phyloP scores from a whole-genome alignment of 768 basidiomycete species.

The Amanita inopinata region DNA sequence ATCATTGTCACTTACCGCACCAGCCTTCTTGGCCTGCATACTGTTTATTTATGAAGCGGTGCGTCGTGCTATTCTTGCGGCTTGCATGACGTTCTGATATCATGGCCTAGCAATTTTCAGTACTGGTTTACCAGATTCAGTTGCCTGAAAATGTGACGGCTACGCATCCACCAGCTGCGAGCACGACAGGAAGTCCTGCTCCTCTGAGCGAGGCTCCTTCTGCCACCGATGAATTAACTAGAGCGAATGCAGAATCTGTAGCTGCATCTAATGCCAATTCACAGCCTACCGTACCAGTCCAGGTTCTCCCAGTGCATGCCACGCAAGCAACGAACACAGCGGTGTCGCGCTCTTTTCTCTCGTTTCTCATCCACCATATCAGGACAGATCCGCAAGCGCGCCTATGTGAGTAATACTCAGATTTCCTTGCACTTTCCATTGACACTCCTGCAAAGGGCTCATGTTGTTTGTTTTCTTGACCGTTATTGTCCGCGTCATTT shows the following conservation, averaged over 20 bases:
- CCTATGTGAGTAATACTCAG: conserved; percentile 41
- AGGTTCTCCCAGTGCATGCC: conserved; percentile 14
- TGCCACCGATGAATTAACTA: conserved; percentile 9
- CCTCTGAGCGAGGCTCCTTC: conserved; percentile 13
- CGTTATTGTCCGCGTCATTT: conserved; percentile 63
- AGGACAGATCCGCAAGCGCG: conserved; percentile 63
- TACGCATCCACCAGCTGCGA: conserved; percentile 14
- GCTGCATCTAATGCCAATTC: conserved; percentile 13
- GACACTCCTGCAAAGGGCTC: conserved; percentile 38
- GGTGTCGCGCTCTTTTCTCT: conserved; percentile 29
- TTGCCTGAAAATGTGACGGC: conserved; percentile 48
- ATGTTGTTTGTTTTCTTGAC: conserved; percentile 59
- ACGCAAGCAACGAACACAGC: conserved; percentile 17
- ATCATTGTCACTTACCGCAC: conserved; percentile 72
- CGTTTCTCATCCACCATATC: conserved; percentile 48
- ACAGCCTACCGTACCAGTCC: conserved; percentile 13
- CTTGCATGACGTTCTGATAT: not conserved
- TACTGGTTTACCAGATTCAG: conserved; percentile 76
- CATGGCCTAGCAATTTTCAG: conserved; percentile 64
- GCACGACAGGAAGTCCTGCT: conserved; percentile 18
- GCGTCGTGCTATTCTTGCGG: conserved; percentile 18
- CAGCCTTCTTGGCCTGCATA: conserved; percentile 75
- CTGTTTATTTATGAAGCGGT: conserved; percentile 81
- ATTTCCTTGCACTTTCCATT: conserved; percentile 4
- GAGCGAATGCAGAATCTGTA: conserved; percentile 9